phyloP scores from a whole-genome alignment of 371 early-diverging fungal genomes.

The Mucor indicus region DNA sequence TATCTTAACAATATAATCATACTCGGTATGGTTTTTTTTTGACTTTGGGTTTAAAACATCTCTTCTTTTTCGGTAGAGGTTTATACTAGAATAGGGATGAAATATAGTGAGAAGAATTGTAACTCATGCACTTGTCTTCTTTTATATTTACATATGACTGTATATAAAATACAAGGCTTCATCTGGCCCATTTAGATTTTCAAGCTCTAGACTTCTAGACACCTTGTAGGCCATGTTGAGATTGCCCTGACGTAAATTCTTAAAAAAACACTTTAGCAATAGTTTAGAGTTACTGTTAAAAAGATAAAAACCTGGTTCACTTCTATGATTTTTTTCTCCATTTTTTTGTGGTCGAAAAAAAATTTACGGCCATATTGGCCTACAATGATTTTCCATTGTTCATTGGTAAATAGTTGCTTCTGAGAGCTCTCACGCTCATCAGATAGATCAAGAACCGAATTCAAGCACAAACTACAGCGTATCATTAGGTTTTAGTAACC shows the following conservation, averaged over 20 bases:
- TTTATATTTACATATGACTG: not conserved
- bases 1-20: no score
- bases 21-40: no score
- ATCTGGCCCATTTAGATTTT: no score
- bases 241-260: slow-evolving; percentile 1
- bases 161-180: no score
- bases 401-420: not conserved
- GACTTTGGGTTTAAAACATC: no score
- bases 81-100: no score
- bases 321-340: slow-evolving; percentile 4
- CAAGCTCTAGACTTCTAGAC: no score
- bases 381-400: not conserved
- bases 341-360: not conserved
- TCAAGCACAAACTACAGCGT: slow-evolving; percentile 5
- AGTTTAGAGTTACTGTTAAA: slow-evolving; percentile 2
- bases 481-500: slow-evolving; percentile 5
- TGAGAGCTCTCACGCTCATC: slow-evolving; percentile 6
- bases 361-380: slow-evolving; percentile 1
- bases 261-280: slow-evolving; percentile 2
- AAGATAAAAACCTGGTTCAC: slow-evolving; percentile 1
- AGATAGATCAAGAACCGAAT: slow-evolving; percentile 2
- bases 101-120: no score
- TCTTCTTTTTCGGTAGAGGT: no score
- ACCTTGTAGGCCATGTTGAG: no score
- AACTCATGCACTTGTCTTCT: not conserved